Base-by-base conservation (phyloP, 1,139 yeast genomes). In the Saccharomyces hybrid region DNA sequence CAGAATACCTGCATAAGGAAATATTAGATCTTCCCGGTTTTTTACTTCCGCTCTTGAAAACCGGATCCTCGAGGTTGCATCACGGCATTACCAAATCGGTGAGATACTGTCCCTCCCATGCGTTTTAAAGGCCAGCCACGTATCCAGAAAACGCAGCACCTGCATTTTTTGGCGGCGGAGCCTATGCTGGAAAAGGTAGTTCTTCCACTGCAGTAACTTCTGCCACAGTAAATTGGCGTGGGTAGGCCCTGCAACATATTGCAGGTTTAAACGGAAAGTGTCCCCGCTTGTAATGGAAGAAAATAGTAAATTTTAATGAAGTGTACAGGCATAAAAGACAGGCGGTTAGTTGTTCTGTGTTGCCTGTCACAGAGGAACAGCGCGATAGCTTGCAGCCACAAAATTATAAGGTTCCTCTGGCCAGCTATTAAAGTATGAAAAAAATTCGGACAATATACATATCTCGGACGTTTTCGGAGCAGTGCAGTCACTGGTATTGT, bases 1-100 rank as follows among this genome's bases (percentile, higher is more conserved):
- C 44, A 38, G 44, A 38, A 38, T 38, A 38, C 44, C 25, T 38
- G 44, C 44, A 38, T 38, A 38, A 38, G 44, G 26, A 38, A 38
- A 38, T 38, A 38, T 9, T 38, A 38, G 44, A 38, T 38, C 44
- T 38, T 38, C 44, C 44, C 44, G 44, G 25, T 38, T 38, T 16
- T 38, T 20, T 38, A 20, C 44, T 38, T 38, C 25, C 44, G 44
- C n/a, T 38, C 23, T 20, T 16, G 25, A 26, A 26, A 26, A 26
- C 25, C 44, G n/a, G 44, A 9, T 9, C n/a, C 26, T 32, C 44
- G n/a, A 16, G 23, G 44, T 38, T 38, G 25, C 44, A 20, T 38
- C 25, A 38, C 44, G 9, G 26, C 44, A 38, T 38, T 20, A 20
- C 25, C 42, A 38, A 14, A 20, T 14, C 44, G 25, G 44, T 11